Evolutionary conservation across 2,329 filamentous ascomycete genomes (phyloP).

Genomic region (Diplodia corticola): DNA sequence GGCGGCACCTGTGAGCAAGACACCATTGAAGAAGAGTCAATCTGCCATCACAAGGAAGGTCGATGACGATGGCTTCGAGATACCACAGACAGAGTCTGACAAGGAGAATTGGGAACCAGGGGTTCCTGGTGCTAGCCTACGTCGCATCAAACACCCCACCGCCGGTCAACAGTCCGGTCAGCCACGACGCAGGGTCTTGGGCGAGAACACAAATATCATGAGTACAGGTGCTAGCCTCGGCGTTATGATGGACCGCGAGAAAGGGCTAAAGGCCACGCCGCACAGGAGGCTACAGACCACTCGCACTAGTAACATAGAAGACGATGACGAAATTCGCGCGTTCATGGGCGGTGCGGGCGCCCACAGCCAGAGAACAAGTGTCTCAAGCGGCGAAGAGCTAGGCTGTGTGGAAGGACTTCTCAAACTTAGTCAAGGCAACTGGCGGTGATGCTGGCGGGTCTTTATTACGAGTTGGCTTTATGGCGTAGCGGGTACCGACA

Average conservation of each 20-base stretch:
- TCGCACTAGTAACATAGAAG: constrained; percentile 39
- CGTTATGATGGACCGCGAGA: constrained; percentile 33
- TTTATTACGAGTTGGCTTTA: background rate
- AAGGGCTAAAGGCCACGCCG: constrained; percentile 8
- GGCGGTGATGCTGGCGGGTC: constrained; percentile 45
- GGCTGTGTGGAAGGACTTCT: constrained; percentile 88
- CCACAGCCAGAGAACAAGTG: constrained; percentile 50
- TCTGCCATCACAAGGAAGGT: constrained; percentile 27
- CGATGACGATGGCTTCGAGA: constrained; percentile 49
- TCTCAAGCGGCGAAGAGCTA: constrained; percentile 62
- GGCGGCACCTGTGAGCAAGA: constrained; percentile 25
- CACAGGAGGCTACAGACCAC: constrained; percentile 1
- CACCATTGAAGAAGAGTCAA: constrained; percentile 12
- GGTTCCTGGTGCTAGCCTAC: constrained; percentile 24
- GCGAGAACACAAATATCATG: constrained; percentile 47
- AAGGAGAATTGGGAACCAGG: constrained; percentile 85
- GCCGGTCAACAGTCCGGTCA: constrained; percentile 15
- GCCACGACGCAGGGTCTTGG: constrained; percentile 42
- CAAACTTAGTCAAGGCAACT: constrained; percentile 88
- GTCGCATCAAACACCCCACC: constrained; percentile 1
- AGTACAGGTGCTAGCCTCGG: constrained; percentile 42
- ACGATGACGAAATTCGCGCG: constrained; percentile 66
- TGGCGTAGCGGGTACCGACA: constrained; percentile 3
- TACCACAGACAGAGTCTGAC: constrained; percentile 72
- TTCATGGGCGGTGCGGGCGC: constrained; percentile 71